Conservation (phyloP, 805 yeast species). For the Myxozyma neotropica region DNA sequence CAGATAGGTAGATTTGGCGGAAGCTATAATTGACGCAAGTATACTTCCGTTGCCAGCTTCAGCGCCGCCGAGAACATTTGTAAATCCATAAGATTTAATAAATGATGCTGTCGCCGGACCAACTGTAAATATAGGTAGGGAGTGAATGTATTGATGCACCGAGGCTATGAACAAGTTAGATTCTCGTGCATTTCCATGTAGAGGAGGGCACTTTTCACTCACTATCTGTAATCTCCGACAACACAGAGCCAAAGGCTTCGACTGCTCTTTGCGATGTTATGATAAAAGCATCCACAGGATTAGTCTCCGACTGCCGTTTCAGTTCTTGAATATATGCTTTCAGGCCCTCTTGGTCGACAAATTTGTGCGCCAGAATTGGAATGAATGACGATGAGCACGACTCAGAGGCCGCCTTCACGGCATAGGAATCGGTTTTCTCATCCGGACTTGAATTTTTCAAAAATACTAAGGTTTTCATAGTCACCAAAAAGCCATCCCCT, state of each 20-base stretch:
- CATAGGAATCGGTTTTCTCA: conserved; percentile 14
- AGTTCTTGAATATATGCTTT: conserved; percentile 45
- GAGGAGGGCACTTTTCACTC: no score
- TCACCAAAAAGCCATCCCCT: not conserved
- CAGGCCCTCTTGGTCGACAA: conserved; percentile 52
- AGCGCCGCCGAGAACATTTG: conserved; percentile 67
- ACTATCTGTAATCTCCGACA: conserved; percentile 44
- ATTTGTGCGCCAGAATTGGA: conserved; percentile 72
- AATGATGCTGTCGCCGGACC: conserved; percentile 84
- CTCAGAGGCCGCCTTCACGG: conserved; percentile 6
- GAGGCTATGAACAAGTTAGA: not conserved
- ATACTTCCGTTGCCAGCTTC: conserved; percentile 79
- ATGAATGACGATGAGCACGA: conserved; percentile 50
- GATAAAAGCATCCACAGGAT: conserved; percentile 54
- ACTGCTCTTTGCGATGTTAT: conserved; percentile 93
- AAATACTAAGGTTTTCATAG: conserved; percentile 6
- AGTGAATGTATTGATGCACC: not conserved
- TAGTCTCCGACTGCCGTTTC: conserved; percentile 38
- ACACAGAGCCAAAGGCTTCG: conserved; percentile 58
- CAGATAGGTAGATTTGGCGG: conserved; percentile 27
- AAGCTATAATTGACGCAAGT: conserved; percentile 56
- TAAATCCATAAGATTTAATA: conserved; percentile 63
- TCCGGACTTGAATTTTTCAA: conserved; percentile 28
- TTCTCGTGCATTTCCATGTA: no score
- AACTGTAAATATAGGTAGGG: conserved; percentile 69